phyloP scores from a whole-genome alignment of 2,329 filamentous ascomycete species.

The Dactylonectria estremocensis region DNA sequence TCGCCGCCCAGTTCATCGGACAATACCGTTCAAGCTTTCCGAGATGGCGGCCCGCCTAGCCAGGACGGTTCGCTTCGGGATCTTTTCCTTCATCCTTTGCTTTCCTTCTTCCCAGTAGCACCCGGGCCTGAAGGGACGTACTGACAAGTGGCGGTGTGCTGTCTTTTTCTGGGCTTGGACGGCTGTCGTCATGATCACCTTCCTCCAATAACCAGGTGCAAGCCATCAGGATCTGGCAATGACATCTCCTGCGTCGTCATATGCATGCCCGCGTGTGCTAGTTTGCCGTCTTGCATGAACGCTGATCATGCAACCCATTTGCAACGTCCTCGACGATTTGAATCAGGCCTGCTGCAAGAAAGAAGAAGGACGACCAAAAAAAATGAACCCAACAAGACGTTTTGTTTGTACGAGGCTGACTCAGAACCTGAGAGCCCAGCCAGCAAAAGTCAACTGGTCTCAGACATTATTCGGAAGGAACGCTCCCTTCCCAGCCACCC shows the following conservation, averaged over 20 bases:
- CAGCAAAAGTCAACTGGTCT: too few relatives aligned
- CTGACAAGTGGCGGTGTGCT: conserved; percentile 23
- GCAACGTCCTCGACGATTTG: background rate
- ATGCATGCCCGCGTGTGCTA: background rate
- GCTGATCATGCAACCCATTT: background rate
- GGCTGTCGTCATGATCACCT: conserved; percentile 8
- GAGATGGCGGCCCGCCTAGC: background rate
- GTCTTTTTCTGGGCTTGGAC: background rate
- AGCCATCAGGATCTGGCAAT: background rate
- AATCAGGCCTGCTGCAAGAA: background rate
- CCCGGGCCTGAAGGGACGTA: background rate
- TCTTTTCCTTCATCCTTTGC: background rate
- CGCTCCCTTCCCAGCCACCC: too few relatives aligned
- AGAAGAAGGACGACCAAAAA: too few relatives aligned
- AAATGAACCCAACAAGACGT: too few relatives aligned
- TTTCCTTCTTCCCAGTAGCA: background rate
- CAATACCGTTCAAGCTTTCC: conserved; percentile 13
- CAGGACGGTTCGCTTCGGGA: background rate
- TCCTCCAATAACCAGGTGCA: background rate
- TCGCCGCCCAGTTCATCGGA: background rate
- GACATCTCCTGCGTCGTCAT: background rate
- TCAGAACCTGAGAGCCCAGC: too few relatives aligned
- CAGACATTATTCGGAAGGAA: too few relatives aligned
- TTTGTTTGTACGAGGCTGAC: too few relatives aligned
- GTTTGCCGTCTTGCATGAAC: conserved; percentile 1